Conservation (phyloP, 2,329 filamentous ascomycete genomes). For the Neoarthrinium moseri region DNA sequence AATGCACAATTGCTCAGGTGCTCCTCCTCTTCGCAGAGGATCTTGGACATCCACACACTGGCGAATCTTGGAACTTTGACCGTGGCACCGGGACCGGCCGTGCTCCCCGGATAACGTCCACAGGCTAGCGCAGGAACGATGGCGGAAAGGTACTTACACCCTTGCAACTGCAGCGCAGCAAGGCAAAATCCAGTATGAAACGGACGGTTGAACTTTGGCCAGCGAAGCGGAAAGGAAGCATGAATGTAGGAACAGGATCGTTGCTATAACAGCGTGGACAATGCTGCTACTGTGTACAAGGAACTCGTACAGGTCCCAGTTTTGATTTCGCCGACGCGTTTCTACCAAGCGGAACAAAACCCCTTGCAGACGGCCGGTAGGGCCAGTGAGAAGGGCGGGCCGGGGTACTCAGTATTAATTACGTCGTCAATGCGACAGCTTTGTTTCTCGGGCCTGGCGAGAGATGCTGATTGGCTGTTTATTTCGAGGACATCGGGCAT, state of each 20-base stretch:
- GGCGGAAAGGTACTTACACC: not conserved
- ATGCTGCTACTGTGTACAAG: no score
- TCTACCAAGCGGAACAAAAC: not conserved
- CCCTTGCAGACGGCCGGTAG: not conserved
- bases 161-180: not conserved
- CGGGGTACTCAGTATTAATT: not conserved
- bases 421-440: not conserved
- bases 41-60: no score
- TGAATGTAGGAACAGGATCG: not conserved
- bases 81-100: no score
- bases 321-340: not conserved
- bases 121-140: conserved; percentile 5
- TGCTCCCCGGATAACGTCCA: no score
- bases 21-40: no score
- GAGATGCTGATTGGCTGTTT: not conserved
- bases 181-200: not conserved
- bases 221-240: not conserved
- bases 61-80: no score
- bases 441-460: not conserved
- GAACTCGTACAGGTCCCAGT: no score
- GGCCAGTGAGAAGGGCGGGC: not conserved
- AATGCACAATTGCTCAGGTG: no score
- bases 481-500: not conserved
- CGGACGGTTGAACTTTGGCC: not conserved
- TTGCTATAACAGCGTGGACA: no score